phyloP scores from a whole-genome alignment of 495 filamentous ascomycete species.

The Hamigera avellanea region DNA sequence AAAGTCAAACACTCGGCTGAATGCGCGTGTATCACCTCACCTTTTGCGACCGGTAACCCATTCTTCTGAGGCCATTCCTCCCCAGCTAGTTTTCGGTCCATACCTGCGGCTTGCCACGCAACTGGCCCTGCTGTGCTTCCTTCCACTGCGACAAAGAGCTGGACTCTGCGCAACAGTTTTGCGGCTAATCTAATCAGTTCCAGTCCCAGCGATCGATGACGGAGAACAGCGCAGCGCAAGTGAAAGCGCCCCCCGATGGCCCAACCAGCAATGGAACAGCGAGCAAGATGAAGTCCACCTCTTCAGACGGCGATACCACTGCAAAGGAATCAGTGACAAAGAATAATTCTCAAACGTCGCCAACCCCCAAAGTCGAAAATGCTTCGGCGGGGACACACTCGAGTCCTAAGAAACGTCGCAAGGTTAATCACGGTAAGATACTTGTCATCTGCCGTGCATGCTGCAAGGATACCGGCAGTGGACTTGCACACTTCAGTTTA shows the following conservation, averaged over 20 bases:
- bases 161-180: constrained; percentile 21
- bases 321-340: constrained; percentile 20
- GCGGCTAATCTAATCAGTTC: constrained; percentile 9
- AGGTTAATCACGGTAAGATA: constrained; percentile 95
- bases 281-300: constrained; percentile 6
- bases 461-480: constrained; percentile 19
- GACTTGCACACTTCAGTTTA: constrained; percentile 17
- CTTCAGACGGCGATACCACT: constrained; percentile 7
- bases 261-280: constrained; percentile 11
- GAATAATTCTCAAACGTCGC: constrained; percentile 16
- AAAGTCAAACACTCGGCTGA: constrained; percentile 9
- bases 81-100: constrained; percentile 5
- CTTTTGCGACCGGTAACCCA: too few relatives aligned
- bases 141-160: constrained; percentile 9
- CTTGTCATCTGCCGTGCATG: constrained; percentile 12
- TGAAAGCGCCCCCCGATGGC: constrained; percentile 16
- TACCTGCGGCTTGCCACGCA: constrained; percentile 18
- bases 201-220: constrained; percentile 21
- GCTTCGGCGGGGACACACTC: constrained; percentile 27
- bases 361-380: constrained; percentile 27
- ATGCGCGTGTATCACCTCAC: constrained; percentile 12
- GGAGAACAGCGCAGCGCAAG: constrained; percentile 20
- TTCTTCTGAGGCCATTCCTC: constrained; percentile 1
- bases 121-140: constrained; percentile 5
- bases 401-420: constrained; percentile 89